Evolutionary conservation across 805 yeast species (phyloP).

Genomic region (Sugiyamaella chiloensis): DNA sequence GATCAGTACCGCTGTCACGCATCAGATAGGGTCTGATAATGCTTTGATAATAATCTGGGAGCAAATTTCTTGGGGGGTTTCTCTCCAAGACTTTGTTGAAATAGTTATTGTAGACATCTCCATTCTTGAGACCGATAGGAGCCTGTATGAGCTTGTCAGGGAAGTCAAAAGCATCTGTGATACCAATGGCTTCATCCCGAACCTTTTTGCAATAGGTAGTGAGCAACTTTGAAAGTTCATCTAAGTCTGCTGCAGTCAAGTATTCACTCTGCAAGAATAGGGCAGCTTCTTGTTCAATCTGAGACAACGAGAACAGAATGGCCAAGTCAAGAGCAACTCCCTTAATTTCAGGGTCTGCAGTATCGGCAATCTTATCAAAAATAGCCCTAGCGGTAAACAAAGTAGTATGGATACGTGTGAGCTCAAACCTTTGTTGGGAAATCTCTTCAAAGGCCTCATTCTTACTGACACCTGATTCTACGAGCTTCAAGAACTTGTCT

Average conservation of each 20-base stretch:
- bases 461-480: slow-evolving; percentile 38
- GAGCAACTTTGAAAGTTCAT: slow-evolving; percentile 41
- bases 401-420: slow-evolving; percentile 39
- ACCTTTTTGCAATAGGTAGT: slow-evolving; percentile 47
- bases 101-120: slow-evolving; percentile 80
- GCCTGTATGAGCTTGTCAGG: slow-evolving; percentile 80
- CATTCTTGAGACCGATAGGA: slow-evolving; percentile 75
- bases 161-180: slow-evolving; percentile 80
- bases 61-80: slow-evolving; percentile 38
- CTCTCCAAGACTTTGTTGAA: slow-evolving; percentile 58
- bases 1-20: slow-evolving; percentile 18
- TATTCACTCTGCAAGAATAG: slow-evolving; percentile 64
- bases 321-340: slow-evolving; percentile 53
- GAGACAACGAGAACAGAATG: slow-evolving; percentile 59
- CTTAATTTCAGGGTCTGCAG: slow-evolving; percentile 41
- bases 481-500: slow-evolving; percentile 32
- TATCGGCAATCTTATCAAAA: slow-evolving; percentile 33
- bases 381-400: slow-evolving; percentile 36
- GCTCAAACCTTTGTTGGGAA: slow-evolving; percentile 40
- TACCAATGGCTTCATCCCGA: slow-evolving; percentile 67
- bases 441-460: slow-evolving; percentile 38
- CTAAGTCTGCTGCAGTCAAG: slow-evolving; percentile 48
- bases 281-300: slow-evolving; percentile 68
- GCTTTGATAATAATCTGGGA: slow-evolving; percentile 54
- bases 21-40: slow-evolving; percentile 35